phyloP scores from a whole-genome alignment of 1,284 basidiomycete species.

The Coriolopsis trogii region DNA sequence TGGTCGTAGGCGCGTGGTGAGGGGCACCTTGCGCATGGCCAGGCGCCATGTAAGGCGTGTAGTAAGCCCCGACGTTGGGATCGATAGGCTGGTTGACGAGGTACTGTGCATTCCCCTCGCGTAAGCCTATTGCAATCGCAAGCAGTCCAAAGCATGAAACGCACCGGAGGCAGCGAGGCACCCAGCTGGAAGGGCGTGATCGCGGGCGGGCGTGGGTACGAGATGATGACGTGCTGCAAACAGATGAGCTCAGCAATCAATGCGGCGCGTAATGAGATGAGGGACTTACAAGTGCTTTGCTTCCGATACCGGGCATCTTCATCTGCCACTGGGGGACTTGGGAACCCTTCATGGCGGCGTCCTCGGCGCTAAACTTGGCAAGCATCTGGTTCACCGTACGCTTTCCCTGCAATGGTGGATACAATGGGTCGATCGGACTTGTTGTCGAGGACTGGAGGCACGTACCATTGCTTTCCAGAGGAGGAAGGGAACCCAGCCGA shows the following conservation, averaged over 20 bases:
- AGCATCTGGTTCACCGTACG: constrained; percentile 43
- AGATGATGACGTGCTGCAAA: constrained; percentile 43
- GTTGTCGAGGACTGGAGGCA: constrained; percentile 12
- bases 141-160: constrained; percentile 10
- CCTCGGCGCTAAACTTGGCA: constrained; percentile 46
- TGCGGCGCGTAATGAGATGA: neutral
- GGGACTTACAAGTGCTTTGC: constrained; percentile 41
- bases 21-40: constrained; percentile 19
- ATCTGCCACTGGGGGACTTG: constrained; percentile 49
- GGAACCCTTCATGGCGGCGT: constrained; percentile 36
- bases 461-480: constrained; percentile 53
- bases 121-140: neutral
- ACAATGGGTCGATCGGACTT: no score
- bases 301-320: constrained; percentile 45
- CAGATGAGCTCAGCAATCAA: neutral
- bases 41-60: constrained; percentile 20
- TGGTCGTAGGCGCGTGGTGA: constrained; percentile 13
- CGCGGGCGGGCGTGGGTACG: constrained; percentile 38
- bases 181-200: constrained; percentile 48
- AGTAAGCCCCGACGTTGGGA: constrained; percentile 24
- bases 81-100: constrained; percentile 37
- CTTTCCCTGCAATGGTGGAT: constrained; percentile 53
- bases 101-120: constrained; percentile 25
- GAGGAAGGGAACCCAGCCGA: constrained; percentile 48
- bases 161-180: constrained; percentile 48